A percentile compares a stretch with the other conserved stretches of the same genome.
phyloP scores from a whole-genome alignment of 2,329 filamentous ascomycete genomes.

The Fusarium sp. region DNA sequence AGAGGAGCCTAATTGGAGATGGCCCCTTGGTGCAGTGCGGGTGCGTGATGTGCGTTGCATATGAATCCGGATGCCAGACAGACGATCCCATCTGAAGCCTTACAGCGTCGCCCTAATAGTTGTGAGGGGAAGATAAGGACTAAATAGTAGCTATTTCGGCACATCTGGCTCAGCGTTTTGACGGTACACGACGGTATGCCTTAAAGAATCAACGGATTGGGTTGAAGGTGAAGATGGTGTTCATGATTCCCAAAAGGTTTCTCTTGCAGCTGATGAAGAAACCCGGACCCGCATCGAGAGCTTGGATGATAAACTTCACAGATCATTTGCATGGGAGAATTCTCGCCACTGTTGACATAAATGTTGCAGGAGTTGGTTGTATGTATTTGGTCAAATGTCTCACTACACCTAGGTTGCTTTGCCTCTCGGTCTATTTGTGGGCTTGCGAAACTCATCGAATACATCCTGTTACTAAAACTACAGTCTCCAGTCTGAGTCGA shows the following conservation, averaged over 20 bases:
- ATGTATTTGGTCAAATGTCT: constrained; percentile 7
- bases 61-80: constrained; percentile 20
- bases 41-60: constrained; percentile 36
- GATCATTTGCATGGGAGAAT: not conserved
- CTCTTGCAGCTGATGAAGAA: constrained; percentile 19
- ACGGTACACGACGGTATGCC: constrained; percentile 17
- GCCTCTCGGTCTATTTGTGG: constrained; percentile 30
- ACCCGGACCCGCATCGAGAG: constrained; percentile 17
- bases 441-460: constrained; percentile 11
- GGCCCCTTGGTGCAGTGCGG: constrained; percentile 28
- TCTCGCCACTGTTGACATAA: constrained; percentile 27
- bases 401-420: not conserved
- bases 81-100: constrained; percentile 28
- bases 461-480: not conserved
- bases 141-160: constrained; percentile 12
- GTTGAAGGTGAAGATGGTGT: not conserved
- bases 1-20: constrained; percentile 43
- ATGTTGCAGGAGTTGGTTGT: constrained; percentile 1
- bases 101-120: constrained; percentile 6
- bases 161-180: constrained; percentile 20
- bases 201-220: constrained; percentile 1
- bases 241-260: constrained; percentile 19
- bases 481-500: not conserved
- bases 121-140: not conserved
- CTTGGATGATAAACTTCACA: not conserved